phyloP scores from a whole-genome alignment of 305 asterid genomes.

The Caryopteris hybrid region DNA sequence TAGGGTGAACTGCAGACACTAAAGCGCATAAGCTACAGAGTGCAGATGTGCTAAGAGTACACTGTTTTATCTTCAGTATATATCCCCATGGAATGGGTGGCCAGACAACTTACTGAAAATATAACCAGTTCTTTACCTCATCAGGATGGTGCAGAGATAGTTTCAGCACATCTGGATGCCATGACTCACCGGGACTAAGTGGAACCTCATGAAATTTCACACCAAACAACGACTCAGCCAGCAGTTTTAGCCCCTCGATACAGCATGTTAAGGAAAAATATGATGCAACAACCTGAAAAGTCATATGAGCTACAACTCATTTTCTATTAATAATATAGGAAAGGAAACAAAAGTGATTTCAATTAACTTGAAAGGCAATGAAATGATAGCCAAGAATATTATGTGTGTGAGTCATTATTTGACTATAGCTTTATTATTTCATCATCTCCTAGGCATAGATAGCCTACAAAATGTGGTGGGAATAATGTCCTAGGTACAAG shows the following conservation, averaged over 20 bases:
- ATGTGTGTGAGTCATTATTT: background rate
- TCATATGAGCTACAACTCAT: constrained; percentile 6
- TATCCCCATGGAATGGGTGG: constrained; percentile 2
- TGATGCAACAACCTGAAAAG: constrained; percentile 68
- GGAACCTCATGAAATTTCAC: constrained; percentile 58
- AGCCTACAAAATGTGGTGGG: background rate
- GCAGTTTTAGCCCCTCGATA: constrained; percentile 81
- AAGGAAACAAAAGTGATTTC: background rate
- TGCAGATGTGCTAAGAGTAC: constrained; percentile 11
- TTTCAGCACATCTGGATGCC: constrained; percentile 98
- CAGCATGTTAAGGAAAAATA: constrained; percentile 77
- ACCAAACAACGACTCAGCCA: constrained; percentile 86
- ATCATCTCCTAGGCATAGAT: background rate
- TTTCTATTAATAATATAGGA: constrained; percentile 18
- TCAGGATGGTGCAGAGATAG: constrained; percentile 75
- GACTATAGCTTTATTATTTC: background rate
- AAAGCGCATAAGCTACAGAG: background rate
- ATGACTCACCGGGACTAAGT: constrained; percentile 90
- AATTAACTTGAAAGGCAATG: background rate
- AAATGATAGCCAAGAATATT: background rate
- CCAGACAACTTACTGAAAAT: constrained; percentile 17
- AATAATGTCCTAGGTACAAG: background rate
- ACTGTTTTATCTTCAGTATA: background rate
- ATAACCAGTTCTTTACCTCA: constrained; percentile 55
- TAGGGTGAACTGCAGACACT: background rate